A percentile compares a stretch with the other conserved stretches of the same genome.
phyloP scores from a whole-genome alignment of 306 rosid genomes.

The Canavalia gladiata region DNA sequence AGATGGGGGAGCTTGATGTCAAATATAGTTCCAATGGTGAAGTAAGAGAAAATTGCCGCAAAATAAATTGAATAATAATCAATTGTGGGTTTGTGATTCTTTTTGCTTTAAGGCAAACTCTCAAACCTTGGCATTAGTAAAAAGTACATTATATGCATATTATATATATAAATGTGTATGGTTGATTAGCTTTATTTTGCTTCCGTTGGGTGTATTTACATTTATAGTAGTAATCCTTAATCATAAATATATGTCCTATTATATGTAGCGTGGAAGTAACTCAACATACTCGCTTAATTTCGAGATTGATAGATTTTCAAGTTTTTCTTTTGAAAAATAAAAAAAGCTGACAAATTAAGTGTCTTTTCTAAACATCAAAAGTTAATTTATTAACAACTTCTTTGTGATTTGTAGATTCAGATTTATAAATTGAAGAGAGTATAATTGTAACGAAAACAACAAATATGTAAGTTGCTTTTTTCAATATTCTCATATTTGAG shows the following conservation, averaged over 20 bases:
- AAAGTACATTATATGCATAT: constrained; percentile 35
- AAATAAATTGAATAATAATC: constrained; percentile 50
- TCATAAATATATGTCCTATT: background rate
- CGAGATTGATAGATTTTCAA: background rate
- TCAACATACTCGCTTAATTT: background rate
- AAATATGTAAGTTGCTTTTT: too few relatives aligned
- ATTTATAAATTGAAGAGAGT: background rate
- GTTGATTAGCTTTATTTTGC: constrained; percentile 28
- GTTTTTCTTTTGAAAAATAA: background rate
- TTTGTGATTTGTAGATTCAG: background rate
- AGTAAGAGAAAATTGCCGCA: constrained; percentile 74
- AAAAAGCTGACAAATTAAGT: background rate
- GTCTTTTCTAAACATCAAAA: background rate
- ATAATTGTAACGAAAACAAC: too few relatives aligned
- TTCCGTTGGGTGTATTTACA: background rate
- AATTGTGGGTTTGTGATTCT: background rate
- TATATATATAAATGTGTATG: constrained; percentile 21
- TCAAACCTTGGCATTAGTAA: constrained; percentile 3
- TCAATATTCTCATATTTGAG: too few relatives aligned
- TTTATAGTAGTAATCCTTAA: constrained; percentile 1
- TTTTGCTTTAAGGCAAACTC: constrained; percentile 1
- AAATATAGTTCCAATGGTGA: constrained; percentile 70
- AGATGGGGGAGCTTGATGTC: constrained; percentile 77
- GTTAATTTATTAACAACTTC: background rate
- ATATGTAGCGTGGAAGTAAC: background rate